These are phyloP conservation scores for Dioscorea zingiberensis DNA, from an alignment of 106 monocot genomes.

Conservation along the genomic window DNA sequence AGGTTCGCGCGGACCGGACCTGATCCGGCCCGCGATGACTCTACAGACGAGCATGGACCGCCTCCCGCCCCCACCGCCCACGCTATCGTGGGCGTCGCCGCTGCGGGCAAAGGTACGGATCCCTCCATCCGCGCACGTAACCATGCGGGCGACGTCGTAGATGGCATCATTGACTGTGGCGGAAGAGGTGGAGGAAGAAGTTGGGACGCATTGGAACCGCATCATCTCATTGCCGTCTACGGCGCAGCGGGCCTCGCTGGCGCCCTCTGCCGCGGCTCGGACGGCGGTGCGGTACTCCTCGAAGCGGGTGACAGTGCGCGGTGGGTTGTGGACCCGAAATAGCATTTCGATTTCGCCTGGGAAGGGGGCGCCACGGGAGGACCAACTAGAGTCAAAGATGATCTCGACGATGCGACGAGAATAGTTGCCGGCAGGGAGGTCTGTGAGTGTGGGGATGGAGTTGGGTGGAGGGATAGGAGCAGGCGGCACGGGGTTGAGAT, in stretches of 20 bases:
- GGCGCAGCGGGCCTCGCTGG: constrained; percentile 49
- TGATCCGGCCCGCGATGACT: constrained; percentile 74
- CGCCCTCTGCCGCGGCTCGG: constrained; percentile 19
- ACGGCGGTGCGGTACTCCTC: constrained; percentile 68
- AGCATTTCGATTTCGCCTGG: constrained; percentile 66
- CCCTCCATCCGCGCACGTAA: constrained; percentile 3
- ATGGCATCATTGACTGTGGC: constrained; percentile 2
- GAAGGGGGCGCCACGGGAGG: constrained; percentile 29
- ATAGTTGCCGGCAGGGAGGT: constrained; percentile 53
- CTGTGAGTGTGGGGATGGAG: constrained; percentile 29
- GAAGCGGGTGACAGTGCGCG: constrained; percentile 57
- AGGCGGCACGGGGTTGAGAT: not conserved
- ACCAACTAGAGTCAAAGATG: constrained; percentile 76
- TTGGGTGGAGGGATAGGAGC: not conserved
- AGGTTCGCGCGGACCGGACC: constrained; percentile 1
- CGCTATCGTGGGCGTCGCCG: constrained; percentile 53
- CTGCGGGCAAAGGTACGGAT: constrained; percentile 61
- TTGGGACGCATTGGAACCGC: constrained; percentile 52
- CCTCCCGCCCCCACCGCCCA: constrained; percentile 24
- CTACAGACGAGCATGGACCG: constrained; percentile 71
- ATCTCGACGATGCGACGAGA: constrained; percentile 74
- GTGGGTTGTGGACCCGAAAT: constrained; percentile 73
- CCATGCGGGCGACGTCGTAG: constrained; percentile 25
- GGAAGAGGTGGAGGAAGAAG: not conserved
- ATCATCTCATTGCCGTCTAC: constrained; percentile 94